Conservation (phyloP, 2,329 filamentous ascomycete genomes). For the Setomelanomma holmii region DNA sequence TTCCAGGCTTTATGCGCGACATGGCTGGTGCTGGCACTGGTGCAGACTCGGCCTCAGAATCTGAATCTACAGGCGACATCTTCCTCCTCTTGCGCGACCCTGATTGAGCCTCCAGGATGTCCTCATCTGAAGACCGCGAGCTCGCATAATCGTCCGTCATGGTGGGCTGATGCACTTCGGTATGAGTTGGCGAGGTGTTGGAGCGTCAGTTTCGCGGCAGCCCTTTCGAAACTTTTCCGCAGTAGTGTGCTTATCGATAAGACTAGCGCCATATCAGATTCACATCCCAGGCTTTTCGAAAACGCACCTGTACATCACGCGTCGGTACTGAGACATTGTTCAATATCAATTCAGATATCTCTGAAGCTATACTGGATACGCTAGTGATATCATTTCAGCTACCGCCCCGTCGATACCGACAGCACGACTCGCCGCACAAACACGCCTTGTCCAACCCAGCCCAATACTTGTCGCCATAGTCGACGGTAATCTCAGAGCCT, state of each 20-base stretch:
- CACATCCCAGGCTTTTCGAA: too few relatives aligned
- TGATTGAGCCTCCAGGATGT: constrained; percentile 35
- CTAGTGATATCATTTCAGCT: not conserved
- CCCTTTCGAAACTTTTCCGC: constrained; percentile 34
- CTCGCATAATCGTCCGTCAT: constrained; percentile 28
- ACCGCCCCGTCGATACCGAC: constrained; percentile 51
- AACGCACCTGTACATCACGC: too few relatives aligned
- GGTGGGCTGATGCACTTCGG: constrained; percentile 1
- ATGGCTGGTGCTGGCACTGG: constrained; percentile 34
- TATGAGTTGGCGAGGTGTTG: constrained; percentile 3
- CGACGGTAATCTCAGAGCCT: constrained; percentile 63
- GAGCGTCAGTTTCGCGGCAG: not conserved
- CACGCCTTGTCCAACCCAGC: constrained; percentile 62
- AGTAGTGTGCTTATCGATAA: constrained; percentile 36
- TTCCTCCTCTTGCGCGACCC: constrained; percentile 48
- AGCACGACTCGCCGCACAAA: constrained; percentile 61
- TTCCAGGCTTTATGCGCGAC: constrained; percentile 45
- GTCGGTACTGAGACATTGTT: too few relatives aligned
- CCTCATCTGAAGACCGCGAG: constrained; percentile 32
- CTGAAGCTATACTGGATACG: too few relatives aligned
- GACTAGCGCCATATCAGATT: not conserved
- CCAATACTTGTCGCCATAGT: constrained; percentile 67
- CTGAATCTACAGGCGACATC: constrained; percentile 33
- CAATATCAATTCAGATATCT: too few relatives aligned
- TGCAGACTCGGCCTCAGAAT: constrained; percentile 19